Conservation (phyloP, 2,329 filamentous ascomycete species). For the Colletotrichum australisinense region DNA sequence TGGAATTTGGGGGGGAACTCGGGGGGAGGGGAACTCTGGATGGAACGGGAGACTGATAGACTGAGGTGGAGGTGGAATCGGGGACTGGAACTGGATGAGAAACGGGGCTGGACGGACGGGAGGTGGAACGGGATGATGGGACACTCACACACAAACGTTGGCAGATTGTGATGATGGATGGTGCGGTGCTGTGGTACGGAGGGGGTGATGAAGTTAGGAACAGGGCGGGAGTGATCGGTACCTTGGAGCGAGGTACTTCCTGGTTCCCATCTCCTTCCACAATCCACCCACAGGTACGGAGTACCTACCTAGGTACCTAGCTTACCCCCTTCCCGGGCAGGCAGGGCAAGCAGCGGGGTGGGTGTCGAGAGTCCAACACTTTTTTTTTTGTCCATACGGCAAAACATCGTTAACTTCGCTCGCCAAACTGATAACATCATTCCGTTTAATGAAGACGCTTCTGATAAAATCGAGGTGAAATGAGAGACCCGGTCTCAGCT, state of each 20-base stretch:
- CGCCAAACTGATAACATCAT: not conserved
- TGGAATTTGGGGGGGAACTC: constrained; percentile 26
- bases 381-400: not conserved
- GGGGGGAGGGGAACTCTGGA: not conserved
- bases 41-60: not conserved
- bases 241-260: not conserved
- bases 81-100: constrained; percentile 6
- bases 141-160: not conserved
- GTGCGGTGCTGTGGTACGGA: not conserved
- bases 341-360: not conserved
- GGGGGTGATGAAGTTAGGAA: not conserved
- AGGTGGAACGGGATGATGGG: constrained; percentile 11
- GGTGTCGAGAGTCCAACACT: not conserved
- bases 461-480: not conserved
- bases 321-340: not conserved
- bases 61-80: not conserved
- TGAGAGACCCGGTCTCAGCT: not conserved
- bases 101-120: constrained; percentile 1
- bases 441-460: not conserved
- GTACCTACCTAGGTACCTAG: too few species aligned
- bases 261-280: not conserved
- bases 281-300: not conserved
- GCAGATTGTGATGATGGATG: constrained; percentile 14
- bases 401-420: not conserved
- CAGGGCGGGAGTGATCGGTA: not conserved